A percentile compares a stretch with the other conserved stretches of the same genome.
Conservation (phyloP, 495 filamentous ascomycete species). For the Podospora anserina region DNA sequence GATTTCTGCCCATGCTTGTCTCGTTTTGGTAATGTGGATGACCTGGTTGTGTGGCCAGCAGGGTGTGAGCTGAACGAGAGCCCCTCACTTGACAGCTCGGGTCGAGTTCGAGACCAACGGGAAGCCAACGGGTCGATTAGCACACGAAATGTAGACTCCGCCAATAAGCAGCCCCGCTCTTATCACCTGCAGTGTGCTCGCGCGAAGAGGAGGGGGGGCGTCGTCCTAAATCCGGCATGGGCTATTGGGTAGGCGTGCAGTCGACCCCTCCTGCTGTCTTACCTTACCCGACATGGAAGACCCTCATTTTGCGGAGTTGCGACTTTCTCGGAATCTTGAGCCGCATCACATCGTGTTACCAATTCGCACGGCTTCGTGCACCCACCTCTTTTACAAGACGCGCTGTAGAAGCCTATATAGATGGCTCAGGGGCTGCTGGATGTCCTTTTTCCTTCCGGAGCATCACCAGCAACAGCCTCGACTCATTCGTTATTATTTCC, state of each 20-base stretch:
- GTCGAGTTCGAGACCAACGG: slow-evolving; percentile 17
- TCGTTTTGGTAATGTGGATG: slow-evolving; percentile 3
- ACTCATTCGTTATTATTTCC: background rate
- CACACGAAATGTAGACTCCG: slow-evolving; percentile 23
- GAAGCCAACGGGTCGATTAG: slow-evolving; percentile 26
- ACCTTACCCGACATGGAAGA: slow-evolving; percentile 23
- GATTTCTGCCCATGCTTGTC: slow-evolving; percentile 18
- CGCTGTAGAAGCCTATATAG: background rate
- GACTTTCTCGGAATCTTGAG: slow-evolving; percentile 23
- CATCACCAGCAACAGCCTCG: background rate
- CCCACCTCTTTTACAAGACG: background rate
- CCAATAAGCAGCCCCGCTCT: slow-evolving; percentile 26
- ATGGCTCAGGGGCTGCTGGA: background rate
- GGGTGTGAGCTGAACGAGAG: slow-evolving; percentile 13
- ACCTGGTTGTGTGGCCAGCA: slow-evolving; percentile 10
- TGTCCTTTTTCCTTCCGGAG: background rate
- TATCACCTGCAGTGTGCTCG: slow-evolving; percentile 32
- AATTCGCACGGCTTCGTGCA: slow-evolving; percentile 3
- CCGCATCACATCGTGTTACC: slow-evolving; percentile 20
- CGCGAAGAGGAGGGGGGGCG: slow-evolving; percentile 21
- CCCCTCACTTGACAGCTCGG: slow-evolving; percentile 27
- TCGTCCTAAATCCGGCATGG: slow-evolving; percentile 17
- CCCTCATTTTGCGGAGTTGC: slow-evolving; percentile 17
- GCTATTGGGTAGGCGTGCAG: slow-evolving; percentile 31
- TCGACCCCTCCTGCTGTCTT: slow-evolving; percentile 25